These are phyloP conservation scores for Cicer bijugum DNA, from an alignment of 306 rosid species.

Conservation along the genomic window DNA sequence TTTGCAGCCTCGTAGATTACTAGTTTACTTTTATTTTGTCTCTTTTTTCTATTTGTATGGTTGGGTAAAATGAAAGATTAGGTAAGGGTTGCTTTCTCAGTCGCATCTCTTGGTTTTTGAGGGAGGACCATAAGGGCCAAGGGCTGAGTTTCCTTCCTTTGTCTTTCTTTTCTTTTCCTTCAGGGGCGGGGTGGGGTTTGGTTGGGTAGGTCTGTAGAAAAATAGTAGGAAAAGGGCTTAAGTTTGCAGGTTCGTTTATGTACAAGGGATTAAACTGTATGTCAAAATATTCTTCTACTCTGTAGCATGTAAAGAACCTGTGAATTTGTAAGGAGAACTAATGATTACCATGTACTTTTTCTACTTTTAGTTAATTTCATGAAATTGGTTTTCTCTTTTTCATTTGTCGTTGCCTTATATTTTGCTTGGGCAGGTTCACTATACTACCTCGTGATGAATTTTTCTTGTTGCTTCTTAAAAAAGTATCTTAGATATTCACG, in stretches of 20 bases:
- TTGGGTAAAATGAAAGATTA: constrained; percentile 37
- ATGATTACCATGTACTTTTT: constrained; percentile 44
- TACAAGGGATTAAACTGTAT: constrained; percentile 26
- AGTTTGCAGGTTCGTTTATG: constrained; percentile 50
- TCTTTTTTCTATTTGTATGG: constrained; percentile 28
- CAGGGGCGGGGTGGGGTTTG: constrained; percentile 28
- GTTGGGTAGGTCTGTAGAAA: constrained; percentile 43
- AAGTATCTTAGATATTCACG: not conserved
- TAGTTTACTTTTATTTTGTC: constrained; percentile 38
- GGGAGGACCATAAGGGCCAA: constrained; percentile 15
- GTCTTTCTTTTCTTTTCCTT: not conserved
- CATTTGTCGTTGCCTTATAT: not conserved
- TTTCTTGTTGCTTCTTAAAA: not conserved
- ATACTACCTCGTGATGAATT: not conserved
- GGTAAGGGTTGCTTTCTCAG: constrained; percentile 38
- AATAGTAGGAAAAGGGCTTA: constrained; percentile 37
- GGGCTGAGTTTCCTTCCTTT: constrained; percentile 34
- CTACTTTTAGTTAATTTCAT: constrained; percentile 36
- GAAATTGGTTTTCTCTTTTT: constrained; percentile 18
- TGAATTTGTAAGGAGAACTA: constrained; percentile 44
- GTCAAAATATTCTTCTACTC: constrained; percentile 29
- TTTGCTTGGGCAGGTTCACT: not conserved
- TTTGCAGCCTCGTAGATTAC: constrained; percentile 41
- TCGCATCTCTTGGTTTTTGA: constrained; percentile 32
- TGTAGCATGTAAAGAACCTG: constrained; percentile 46